A percentile compares a stretch with the other conserved stretches of the same genome.
Evolutionary conservation across 352 stramenopile species (phyloP).

Genomic region (Lagenidium giganteum): DNA sequence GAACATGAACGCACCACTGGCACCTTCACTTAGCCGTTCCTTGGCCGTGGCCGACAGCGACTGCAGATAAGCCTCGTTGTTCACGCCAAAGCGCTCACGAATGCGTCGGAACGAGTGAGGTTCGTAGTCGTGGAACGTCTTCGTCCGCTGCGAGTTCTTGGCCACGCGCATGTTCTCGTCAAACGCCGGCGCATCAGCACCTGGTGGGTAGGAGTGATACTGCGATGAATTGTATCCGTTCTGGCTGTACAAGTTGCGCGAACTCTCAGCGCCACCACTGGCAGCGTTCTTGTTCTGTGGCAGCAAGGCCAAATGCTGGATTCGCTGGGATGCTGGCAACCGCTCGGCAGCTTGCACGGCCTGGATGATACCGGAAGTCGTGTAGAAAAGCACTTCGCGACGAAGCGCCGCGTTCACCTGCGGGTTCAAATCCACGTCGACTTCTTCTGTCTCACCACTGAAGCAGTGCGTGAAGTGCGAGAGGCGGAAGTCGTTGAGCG

Average conservation of each 20-base stretch:
- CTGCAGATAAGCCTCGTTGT: constrained; percentile 79
- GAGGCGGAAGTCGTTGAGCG: constrained; percentile 82
- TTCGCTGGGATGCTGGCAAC: constrained; percentile 66
- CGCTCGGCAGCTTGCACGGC: constrained; percentile 76
- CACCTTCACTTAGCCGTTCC: constrained; percentile 84
- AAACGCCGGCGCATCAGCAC: constrained; percentile 43
- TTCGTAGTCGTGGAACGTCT: constrained; percentile 87
- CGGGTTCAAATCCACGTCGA: constrained; percentile 80
- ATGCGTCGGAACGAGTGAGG: constrained; percentile 87
- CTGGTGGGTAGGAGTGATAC: background rate
- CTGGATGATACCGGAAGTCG: constrained; percentile 86
- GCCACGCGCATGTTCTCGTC: constrained; percentile 67
- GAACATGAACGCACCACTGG: constrained; percentile 90
- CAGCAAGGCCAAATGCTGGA: constrained; percentile 78
- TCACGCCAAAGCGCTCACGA: constrained; percentile 79
- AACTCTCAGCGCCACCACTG: constrained; percentile 19
- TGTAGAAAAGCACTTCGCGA: constrained; percentile 88
- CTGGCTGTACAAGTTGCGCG: constrained; percentile 7
- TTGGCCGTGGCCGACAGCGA: constrained; percentile 83
- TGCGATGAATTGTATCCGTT: background rate
- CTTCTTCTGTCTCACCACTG: constrained; percentile 42
- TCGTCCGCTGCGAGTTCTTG: constrained; percentile 71
- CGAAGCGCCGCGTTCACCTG: constrained; percentile 86
- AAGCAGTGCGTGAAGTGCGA: constrained; percentile 70
- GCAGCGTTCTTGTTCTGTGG: constrained; percentile 55